Base-by-base conservation (phyloP, 148 eudicot genomes). In the Cornus controversa region DNA sequence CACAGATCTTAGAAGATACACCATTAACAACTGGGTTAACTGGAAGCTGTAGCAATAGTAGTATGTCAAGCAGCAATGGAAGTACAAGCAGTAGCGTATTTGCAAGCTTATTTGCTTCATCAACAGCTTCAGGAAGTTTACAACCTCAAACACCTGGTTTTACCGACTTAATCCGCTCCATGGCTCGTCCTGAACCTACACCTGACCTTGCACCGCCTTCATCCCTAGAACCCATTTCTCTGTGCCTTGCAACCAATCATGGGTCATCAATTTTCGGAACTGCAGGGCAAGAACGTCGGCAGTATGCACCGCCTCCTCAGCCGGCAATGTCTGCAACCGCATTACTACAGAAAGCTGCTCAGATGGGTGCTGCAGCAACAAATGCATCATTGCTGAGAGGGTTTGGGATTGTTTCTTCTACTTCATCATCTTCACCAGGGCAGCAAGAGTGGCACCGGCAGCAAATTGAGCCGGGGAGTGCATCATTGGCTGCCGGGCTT, bases 241-340 rank as follows among this genome's bases (percentile, higher is more conserved):
- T 93, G 23, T 85, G 99, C 79, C 91, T 96, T 10, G 79, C 98
- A 4, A 92, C 93, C 25, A 93, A 82, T 85, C 91, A 91, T 16
- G 91, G 92, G 27, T 86, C 97, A 0, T 87, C 98, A 0, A 84
- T 93, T 15, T 96, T 93, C 20, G 87, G 88, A 36, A 83, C 90
- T 2, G 88, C 88, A 25, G 89, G 88, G 9, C 94, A 84, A 68
- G 95, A 90, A 26, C 80, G 82, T 20, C 77, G 86, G 80, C 99
- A 91, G 71, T 95, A 89, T 45, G 84, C 89, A 47, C 89, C 88
- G 0, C 76, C 94, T 14, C 87, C 90, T 13, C 98, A 89, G 79
- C 97, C 99, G 18, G 89, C 97, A 5, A 85, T 93, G 94, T 93
- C 99, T 20, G 99, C 98, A 42, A 96, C 99, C 2, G 99, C 99